Base-by-base conservation (phyloP, 805 yeast genomes). In the Candida insectalens region DNA sequence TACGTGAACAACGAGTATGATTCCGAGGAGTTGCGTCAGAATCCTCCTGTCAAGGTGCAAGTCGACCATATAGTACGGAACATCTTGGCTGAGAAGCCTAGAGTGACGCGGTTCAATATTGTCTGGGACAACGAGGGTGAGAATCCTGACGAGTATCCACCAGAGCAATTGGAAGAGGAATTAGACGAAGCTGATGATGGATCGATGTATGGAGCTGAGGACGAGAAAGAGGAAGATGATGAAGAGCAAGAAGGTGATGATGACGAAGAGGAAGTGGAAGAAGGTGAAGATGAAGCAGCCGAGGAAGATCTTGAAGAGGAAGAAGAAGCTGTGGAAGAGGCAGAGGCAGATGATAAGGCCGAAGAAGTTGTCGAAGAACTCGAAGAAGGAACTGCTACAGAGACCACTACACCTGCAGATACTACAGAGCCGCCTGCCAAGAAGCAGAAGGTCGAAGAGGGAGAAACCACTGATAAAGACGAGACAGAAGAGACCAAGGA, bases 1-100 rank as follows among this genome's bases (percentile, higher is more conserved):
- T 92, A 92, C 51, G 98, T 92, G 38, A 92, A 92, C 60, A 92
- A 92, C 59, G 99, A 92, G 51, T 92, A 92, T 50, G 96, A 89
- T 51, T 67, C 78, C 12, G 97, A 89, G 52, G 97, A 92, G 47
- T 60, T 92, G 48, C 70, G 96, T 37, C 95, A 87, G 51, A 84
- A 83, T 43, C 96, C 96, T 1, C 97, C 97, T 3, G 73, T 79
- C 2, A 84, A 87, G 51, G 96, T 89, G 2, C 95, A 84, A 50
- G 87, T 89, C 4, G 95, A 85, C 37, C 92, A 83, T 50, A 95
- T 92, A 27, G 94, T 84, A 19, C 73, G 99, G 51, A 92, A 89
- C 57, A 83, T 92, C 25, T 65, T 92, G 37, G 97, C 97, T 4
- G 97, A 92, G 54, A 92, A 92, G 62, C 99, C 99, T 28, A 69